Conservation (phyloP, 352 stramenopile species). For the Lagenidium giganteum region DNA sequence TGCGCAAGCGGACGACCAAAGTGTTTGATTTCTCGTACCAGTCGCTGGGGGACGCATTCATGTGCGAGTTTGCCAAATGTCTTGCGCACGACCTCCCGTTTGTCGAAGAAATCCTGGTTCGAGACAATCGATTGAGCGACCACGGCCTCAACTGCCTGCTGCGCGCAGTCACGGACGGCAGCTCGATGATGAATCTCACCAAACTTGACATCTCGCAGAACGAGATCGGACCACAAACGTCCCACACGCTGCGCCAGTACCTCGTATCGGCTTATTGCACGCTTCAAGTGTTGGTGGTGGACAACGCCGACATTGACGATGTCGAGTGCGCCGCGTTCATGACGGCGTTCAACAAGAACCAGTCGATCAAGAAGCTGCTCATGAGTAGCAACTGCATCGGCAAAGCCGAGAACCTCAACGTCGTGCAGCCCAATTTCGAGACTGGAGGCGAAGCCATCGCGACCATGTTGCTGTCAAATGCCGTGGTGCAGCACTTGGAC, state of each 20-base stretch:
- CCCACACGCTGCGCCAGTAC: constrained; percentile 36
- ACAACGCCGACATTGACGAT: constrained; percentile 80
- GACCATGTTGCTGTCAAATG: constrained; percentile 71
- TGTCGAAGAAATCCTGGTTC: constrained; percentile 63
- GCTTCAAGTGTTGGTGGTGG: constrained; percentile 48
- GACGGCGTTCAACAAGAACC: constrained; percentile 64
- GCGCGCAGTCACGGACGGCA: constrained; percentile 30
- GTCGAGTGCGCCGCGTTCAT: constrained; percentile 73
- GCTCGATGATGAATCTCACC: constrained; percentile 28
- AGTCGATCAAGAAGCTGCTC: constrained; percentile 49
- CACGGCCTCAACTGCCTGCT: constrained; percentile 42
- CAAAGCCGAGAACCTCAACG: constrained; percentile 76
- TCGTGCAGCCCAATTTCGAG: constrained; percentile 58
- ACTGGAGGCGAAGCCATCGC: constrained; percentile 81
- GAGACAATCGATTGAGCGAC: constrained; percentile 79
- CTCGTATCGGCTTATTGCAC: constrained; percentile 41
- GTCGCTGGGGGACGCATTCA: constrained; percentile 49
- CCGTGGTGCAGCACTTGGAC: constrained; percentile 57
- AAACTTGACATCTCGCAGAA: constrained; percentile 58
- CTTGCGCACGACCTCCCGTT: constrained; percentile 34
- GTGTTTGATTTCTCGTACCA: constrained; percentile 71
- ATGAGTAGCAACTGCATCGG: constrained; percentile 80
- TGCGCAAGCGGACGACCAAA: constrained; percentile 41
- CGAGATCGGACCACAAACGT: constrained; percentile 39
- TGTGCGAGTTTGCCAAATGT: constrained; percentile 39